Percentiles rank a stretch among this genome's conserved stretches.
Conservation (phyloP, 345 rosid genomes). For the Salix purpurea region DNA sequence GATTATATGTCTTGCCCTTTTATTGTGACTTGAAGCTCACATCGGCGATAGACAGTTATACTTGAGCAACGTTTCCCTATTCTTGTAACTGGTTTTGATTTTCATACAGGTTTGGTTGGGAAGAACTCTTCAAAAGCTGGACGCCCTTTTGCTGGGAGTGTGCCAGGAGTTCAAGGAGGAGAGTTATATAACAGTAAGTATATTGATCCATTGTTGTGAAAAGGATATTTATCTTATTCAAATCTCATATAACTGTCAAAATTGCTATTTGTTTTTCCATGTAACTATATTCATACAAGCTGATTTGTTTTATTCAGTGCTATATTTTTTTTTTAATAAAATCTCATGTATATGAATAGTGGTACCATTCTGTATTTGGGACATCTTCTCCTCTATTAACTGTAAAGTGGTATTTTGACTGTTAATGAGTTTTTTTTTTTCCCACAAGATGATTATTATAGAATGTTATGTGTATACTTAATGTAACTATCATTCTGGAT, state of each 20-base stretch:
- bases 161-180: slow-evolving; percentile 94
- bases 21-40: slow-evolving; percentile 6
- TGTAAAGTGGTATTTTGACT: no score
- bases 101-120: slow-evolving; percentile 86
- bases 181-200: slow-evolving; percentile 76
- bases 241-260: slow-evolving; percentile 1
- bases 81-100: slow-evolving; percentile 18
- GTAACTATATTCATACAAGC: neutral
- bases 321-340: neutral
- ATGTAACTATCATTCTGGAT: neutral
- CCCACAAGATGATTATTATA: neutral
- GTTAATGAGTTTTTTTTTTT: no score
- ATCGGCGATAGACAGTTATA: neutral
- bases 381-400: no score
- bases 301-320: neutral
- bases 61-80: slow-evolving; percentile 13
- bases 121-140: slow-evolving; percentile 92
- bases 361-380: no score
- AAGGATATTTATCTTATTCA: neutral
- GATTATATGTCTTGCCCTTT: slow-evolving; percentile 2
- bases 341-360: no score
- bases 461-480: neutral
- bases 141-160: slow-evolving; percentile 84
- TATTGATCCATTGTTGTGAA: slow-evolving; percentile 14
- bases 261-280: neutral